Base-by-base conservation (phyloP, 352 stramenopile genomes). In the Phytophthora litchii region DNA sequence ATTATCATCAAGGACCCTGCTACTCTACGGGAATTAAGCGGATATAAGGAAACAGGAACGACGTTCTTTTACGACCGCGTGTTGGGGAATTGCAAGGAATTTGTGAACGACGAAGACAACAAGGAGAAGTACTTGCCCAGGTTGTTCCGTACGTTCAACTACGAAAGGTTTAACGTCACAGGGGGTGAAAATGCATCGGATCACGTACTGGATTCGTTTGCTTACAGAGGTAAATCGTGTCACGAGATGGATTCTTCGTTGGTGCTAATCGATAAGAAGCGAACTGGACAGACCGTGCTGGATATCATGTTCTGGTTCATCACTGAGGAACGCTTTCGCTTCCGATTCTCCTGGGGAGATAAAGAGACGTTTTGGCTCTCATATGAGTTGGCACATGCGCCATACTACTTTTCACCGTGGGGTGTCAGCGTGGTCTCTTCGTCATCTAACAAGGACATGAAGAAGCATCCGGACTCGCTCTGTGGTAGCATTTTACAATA, bases 201-300 rank as follows among this genome's bases (percentile, higher is more conserved):
- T 25, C 78, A 85, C 21, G 55, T 85, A 21, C 40, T 74, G 11
- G 25, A 76, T 8, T 83, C 72, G 4, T 77, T 75, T 48, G 74
- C 70, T 1, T 91, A 77, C 42, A 42, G 45, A 7, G 72, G 51
- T 11, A 65, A 77, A 42, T 74, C 76, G 21, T 83, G 69, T 48
- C 81, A 89, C 48, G 78, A 89, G 31, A 72, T 78, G 67, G 72
- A 89, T 54, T 86, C 80, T 67, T 89, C 80, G 5, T 69, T 89
- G 14, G 67, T 67, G 10, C 32, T 67, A 0, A 54, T 67, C 17
- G 52, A 67, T 46, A 67, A 67, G 59, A 31, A 58, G 74, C 36
- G 48, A 64, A 19, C 55, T 64, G 48, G 51, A 54, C 40, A 76
- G 12, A 57, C 38, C 10, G 68, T 70, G 3, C 29, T 70, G 20